Evolutionary conservation across 2,329 filamentous ascomycete species (phyloP).

Genomic region (Periconia sp.): DNA sequence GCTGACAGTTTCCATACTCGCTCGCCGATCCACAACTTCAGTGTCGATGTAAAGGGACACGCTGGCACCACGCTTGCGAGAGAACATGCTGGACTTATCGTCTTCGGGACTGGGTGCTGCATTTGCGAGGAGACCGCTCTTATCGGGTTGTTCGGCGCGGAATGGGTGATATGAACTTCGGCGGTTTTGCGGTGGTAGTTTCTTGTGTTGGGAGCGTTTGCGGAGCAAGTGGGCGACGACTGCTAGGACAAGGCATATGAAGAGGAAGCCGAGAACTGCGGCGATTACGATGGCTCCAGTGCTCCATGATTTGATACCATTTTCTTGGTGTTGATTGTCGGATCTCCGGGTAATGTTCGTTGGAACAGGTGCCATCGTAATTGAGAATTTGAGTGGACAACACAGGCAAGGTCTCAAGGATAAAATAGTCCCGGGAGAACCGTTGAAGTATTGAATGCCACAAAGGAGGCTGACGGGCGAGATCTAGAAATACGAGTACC

Average conservation of each 20-base stretch:
- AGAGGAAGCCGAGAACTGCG: slow-evolving; percentile 30
- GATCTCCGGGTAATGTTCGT: no score
- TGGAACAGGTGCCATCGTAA: slow-evolving; percentile 35
- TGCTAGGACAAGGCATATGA: slow-evolving; percentile 23
- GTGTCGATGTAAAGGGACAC: slow-evolving; percentile 38
- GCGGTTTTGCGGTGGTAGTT: slow-evolving; percentile 24
- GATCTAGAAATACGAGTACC: slow-evolving; percentile 15
- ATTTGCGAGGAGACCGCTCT: slow-evolving; percentile 31
- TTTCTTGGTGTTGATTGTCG: no score
- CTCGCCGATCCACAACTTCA: slow-evolving; percentile 22
- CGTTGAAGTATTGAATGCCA: slow-evolving; percentile 9
- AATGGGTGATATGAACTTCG: slow-evolving; percentile 23
- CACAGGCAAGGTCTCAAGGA: background rate
- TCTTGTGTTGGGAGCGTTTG: slow-evolving; percentile 29
- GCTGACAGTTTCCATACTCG: slow-evolving; percentile 29
- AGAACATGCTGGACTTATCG: slow-evolving; percentile 41
- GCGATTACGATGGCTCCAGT: slow-evolving; percentile 32
- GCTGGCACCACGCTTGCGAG: slow-evolving; percentile 31
- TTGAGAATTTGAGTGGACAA: background rate
- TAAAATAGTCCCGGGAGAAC: background rate
- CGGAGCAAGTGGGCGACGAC: slow-evolving; percentile 29
- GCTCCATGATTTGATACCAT: slow-evolving; percentile 24
- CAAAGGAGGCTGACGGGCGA: slow-evolving; percentile 13
- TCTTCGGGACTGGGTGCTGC: slow-evolving; percentile 24
- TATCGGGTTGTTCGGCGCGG: slow-evolving; percentile 23